These are phyloP conservation scores for Fistulina hepatica DNA, from an alignment of 1,284 basidiomycete genomes.

Conservation along the genomic window DNA sequence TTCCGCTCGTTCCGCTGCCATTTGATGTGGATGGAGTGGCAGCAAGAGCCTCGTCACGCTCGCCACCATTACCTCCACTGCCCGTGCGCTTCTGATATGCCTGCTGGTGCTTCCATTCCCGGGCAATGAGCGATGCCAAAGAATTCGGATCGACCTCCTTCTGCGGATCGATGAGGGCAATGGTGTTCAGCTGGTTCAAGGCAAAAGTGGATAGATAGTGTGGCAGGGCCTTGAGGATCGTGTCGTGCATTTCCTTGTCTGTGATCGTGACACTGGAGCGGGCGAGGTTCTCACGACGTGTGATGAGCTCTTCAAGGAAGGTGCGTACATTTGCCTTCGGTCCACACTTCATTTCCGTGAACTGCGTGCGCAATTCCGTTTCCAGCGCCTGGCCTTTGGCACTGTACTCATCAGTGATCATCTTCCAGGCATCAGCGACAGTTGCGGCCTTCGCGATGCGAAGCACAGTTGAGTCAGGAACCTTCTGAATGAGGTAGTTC, in stretches of 20 bases:
- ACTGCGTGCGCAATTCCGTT: conserved; percentile 19
- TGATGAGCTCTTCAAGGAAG: conserved; percentile 21
- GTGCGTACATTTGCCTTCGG: conserved; percentile 20
- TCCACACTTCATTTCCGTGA: conserved; percentile 22
- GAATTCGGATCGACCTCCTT: no score
- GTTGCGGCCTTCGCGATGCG: conserved; percentile 13
- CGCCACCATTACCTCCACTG: conserved; percentile 7
- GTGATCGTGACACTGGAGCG: conserved; percentile 23
- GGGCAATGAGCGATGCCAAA: no score
- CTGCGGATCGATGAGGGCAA: no score
- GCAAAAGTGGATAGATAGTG: conserved; percentile 19
- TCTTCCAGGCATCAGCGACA: conserved; percentile 19
- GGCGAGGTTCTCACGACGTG: conserved; percentile 20
- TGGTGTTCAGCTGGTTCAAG: no score
- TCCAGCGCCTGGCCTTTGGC: conserved; percentile 24
- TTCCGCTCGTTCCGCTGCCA: no score
- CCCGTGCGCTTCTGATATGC: conserved; percentile 7
- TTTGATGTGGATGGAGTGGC: no score
- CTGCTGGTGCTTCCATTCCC: conserved; percentile 21
- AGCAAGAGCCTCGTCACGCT: conserved; percentile 20
- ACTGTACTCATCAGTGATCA: conserved; percentile 21
- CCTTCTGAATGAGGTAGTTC: no score
- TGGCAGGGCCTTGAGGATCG: conserved; percentile 25
- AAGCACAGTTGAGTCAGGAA: conserved; percentile 22
- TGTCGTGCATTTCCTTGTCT: conserved; percentile 18